phyloP scores from a whole-genome alignment of 495 filamentous ascomycete species.

The Aspergillus ostianus region DNA sequence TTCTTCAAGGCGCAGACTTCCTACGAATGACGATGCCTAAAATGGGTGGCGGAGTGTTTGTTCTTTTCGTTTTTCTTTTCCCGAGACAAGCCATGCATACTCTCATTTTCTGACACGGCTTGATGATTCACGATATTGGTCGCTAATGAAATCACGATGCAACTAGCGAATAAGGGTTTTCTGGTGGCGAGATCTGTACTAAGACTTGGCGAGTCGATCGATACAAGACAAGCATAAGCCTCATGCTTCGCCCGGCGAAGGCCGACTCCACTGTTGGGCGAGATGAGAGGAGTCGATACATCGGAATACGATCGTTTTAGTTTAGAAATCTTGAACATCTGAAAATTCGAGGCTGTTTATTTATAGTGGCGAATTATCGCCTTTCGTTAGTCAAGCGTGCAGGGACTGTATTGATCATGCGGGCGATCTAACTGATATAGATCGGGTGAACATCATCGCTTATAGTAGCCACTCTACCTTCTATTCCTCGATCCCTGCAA shows the following conservation, averaged over 20 bases:
- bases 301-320: not conserved
- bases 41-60: slow-evolving; percentile 8
- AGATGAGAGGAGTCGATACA: not conserved
- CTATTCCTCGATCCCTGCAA: no score
- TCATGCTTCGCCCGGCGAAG: not conserved
- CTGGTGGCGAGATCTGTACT: not conserved
- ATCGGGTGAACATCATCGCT: no score
- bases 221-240: not conserved
- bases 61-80: not conserved
- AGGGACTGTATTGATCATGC: no score
- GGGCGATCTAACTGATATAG: no score
- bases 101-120: not conserved
- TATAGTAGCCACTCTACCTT: no score
- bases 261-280: not conserved
- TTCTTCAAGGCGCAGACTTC: slow-evolving; percentile 1
- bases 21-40: slow-evolving; percentile 2
- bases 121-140: slow-evolving; percentile 5
- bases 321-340: not conserved
- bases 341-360: not conserved
- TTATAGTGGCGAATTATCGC: not conserved
- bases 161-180: not conserved
- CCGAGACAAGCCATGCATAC: not conserved
- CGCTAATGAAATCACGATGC: not conserved
- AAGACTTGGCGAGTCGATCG: not conserved
- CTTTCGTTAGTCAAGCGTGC: not conserved